These are phyloP conservation scores for Ceratobasidium papillatum DNA, from an alignment of 1,284 basidiomycete genomes.

Conservation along the genomic window DNA sequence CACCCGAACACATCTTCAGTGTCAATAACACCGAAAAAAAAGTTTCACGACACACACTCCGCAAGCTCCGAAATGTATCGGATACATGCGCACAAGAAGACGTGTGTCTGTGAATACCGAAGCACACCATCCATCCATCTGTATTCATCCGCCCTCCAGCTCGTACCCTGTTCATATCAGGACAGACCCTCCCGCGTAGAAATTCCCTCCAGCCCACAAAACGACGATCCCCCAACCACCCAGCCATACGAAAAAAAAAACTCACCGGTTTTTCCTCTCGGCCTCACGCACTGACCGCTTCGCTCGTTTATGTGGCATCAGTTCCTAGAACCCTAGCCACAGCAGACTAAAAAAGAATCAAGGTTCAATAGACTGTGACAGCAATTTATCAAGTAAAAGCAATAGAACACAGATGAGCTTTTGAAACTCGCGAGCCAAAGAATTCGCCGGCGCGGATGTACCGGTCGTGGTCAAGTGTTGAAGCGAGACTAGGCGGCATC, in stretches of 20 bases:
- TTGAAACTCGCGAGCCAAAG: neutral
- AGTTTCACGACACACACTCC: neutral
- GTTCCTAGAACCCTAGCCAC: constrained; percentile 7
- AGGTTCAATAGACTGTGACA: neutral
- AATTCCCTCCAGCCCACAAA: neutral
- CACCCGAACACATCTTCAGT: no score
- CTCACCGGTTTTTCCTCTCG: constrained; percentile 25
- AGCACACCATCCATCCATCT: neutral
- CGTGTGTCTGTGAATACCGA: neutral
- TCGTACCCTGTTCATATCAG: neutral
- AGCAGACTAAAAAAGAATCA: neutral
- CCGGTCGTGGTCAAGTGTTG: neutral
- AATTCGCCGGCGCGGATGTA: constrained; percentile 4
- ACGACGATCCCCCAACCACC: neutral
- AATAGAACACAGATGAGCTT: neutral
- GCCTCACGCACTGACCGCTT: constrained; percentile 21
- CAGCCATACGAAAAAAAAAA: neutral
- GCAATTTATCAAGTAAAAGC: neutral
- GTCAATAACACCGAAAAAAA: neutral
- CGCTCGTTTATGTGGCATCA: constrained; percentile 33
- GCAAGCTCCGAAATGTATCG: neutral
- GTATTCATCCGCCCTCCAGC: neutral
- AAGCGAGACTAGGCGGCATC: neutral
- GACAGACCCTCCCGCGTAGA: neutral
- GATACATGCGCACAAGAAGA: constrained; percentile 8